Evolutionary conservation across 768 basidiomycete genomes (phyloP).

Genomic region (Dioszegia hungarica): DNA sequence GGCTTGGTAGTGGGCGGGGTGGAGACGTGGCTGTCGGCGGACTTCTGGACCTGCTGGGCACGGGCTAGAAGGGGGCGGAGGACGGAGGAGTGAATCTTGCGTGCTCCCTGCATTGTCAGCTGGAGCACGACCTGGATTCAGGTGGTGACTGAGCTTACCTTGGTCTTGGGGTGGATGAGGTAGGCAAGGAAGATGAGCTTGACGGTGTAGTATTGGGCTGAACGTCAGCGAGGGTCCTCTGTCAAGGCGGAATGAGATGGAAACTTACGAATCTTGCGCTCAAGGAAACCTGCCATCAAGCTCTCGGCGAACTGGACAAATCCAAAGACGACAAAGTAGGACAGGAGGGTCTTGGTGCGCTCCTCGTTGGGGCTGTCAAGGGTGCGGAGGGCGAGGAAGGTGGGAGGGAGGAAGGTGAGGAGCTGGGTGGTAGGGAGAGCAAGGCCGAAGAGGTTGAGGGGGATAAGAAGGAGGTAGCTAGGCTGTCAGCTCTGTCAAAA

Average conservation of each 20-base stretch:
- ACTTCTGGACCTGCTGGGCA: constrained; percentile 2
- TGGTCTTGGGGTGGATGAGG: constrained; percentile 38
- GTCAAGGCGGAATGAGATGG: neutral
- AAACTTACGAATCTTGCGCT: constrained; percentile 35
- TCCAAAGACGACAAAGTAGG: constrained; percentile 39
- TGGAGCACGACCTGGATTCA: neutral
- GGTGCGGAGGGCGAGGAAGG: constrained; percentile 25
- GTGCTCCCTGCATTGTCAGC: constrained; percentile 13
- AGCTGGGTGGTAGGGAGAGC: constrained; percentile 33
- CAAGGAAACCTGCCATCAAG: constrained; percentile 31
- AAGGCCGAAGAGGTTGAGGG: constrained; percentile 38
- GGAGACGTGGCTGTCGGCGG: neutral
- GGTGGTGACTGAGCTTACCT: constrained; percentile 5
- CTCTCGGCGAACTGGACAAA: constrained; percentile 36
- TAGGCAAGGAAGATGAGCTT: constrained; percentile 43
- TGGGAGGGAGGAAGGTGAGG: constrained; percentile 35
- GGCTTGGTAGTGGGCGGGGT: constrained; percentile 12
- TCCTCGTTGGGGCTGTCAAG: constrained; percentile 28
- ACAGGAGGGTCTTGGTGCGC: constrained; percentile 24
- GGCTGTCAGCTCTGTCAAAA: neutral
- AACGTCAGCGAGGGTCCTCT: neutral
- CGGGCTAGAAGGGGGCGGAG: constrained; percentile 17
- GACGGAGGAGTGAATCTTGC: constrained; percentile 26
- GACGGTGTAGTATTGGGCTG: constrained; percentile 44
- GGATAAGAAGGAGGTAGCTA: constrained; percentile 41